Conservation (phyloP, 495 filamentous ascomycete species). For the Acidomyces sp. region DNA sequence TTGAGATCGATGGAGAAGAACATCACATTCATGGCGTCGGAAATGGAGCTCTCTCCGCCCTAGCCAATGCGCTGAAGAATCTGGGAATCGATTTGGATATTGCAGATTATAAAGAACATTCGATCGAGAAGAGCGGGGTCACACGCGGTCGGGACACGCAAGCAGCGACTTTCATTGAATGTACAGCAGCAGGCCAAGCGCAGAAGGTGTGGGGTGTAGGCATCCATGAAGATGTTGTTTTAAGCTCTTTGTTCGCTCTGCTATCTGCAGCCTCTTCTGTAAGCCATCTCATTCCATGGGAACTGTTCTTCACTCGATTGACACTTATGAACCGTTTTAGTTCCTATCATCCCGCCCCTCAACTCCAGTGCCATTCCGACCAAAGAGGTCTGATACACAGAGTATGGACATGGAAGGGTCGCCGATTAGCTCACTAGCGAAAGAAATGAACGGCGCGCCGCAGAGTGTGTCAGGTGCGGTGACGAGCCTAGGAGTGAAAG, state of each 20-base stretch:
- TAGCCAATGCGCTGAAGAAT: slow-evolving; percentile 66
- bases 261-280: slow-evolving; percentile 81
- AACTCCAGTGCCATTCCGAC: slow-evolving; percentile 41
- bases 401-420: slow-evolving; percentile 17
- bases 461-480: slow-evolving; percentile 5
- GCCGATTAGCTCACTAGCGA: slow-evolving; percentile 1
- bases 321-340: slow-evolving; percentile 24
- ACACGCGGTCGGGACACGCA: slow-evolving; percentile 48
- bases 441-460: slow-evolving; percentile 11
- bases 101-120: slow-evolving; percentile 90
- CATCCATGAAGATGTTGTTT: slow-evolving; percentile 87
- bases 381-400: slow-evolving; percentile 26
- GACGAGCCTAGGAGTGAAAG: neutral
- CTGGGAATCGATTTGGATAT: slow-evolving; percentile 90
- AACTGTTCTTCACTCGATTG: neutral
- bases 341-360: slow-evolving; percentile 43
- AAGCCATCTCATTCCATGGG: slow-evolving; percentile 21
- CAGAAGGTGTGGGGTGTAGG: slow-evolving; percentile 89
- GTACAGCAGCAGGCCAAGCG: slow-evolving; percentile 40
- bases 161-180: slow-evolving; percentile 90
- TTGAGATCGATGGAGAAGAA: slow-evolving; percentile 71
- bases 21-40: slow-evolving; percentile 67
- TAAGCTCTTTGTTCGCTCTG: slow-evolving; percentile 80
- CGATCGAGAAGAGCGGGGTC: slow-evolving; percentile 44
- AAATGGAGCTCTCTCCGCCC: slow-evolving; percentile 77